Evolutionary conservation across 129 eudicot genomes (phyloP), one percentile per base, ranked within the genome.

Genomic region (Daucus carota): DNA sequence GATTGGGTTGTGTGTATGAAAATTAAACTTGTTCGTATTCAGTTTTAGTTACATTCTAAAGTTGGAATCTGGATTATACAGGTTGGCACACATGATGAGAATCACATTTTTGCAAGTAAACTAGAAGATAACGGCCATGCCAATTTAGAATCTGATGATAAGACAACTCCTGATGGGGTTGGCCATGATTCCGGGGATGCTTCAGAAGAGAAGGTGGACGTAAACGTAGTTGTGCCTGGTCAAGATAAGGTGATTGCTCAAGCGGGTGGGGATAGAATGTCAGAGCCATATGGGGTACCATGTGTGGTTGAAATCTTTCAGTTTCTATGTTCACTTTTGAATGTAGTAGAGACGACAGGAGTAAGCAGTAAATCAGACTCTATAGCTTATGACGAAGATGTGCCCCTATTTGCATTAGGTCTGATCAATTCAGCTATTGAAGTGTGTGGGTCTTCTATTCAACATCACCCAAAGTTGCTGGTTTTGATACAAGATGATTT

Each of bases 291-390:
- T 48, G 97, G 96, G 24, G 86, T 92, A 36, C 96, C 97, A 36
- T 87, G 96, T 88, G 86, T 92, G 91, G 91, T 92, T 81, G 96
- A 92, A 77, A 89, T 92, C 80, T 92, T 92, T 79, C 97, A 89
- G 57, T 89, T 89, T 76, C 81, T 92, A 73, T 89, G 97, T 52
- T 88, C 92, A n/a, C 84, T 87, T 71, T 77, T 92, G 77, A 89
- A 86, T 83, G 92, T 83, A 36, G 89, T 87, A 66, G 97, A 92
- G 80, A 88, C 87, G 77, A 77, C 75, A 73, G 84, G 89, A 80
- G 80, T 84, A 79, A 96, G 93, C 52, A 83, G 91, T 29, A 81
- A 86, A 75, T 87, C 91, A 74, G 88, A 92, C 80, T 81, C 93
- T 59, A 83, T 90, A 73, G 79, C 90, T 72, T 87, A 87, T 70